phyloP scores from a whole-genome alignment of 169 alveolate species.

The Babesia bigemina region DNA sequence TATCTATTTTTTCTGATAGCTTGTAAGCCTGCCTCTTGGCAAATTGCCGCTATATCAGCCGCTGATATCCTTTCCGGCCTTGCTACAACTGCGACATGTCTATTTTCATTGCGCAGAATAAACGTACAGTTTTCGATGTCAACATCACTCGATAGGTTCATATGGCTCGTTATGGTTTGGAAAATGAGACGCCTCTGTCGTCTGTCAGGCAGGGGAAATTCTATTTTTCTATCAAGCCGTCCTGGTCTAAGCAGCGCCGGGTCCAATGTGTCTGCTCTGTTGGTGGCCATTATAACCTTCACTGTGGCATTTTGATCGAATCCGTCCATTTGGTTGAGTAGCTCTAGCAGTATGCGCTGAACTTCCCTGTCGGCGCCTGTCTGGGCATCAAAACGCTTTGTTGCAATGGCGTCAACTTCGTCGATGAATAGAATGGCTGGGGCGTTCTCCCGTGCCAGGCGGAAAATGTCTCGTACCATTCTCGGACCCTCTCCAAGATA shows the following conservation, averaged over 20 bases:
- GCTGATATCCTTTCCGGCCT: constrained; percentile 98
- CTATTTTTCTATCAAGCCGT: constrained; percentile 96
- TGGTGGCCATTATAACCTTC: constrained; percentile 98
- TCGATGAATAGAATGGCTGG: constrained; percentile 98
- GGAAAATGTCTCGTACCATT: constrained; percentile 98
- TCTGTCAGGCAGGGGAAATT: constrained; percentile 98
- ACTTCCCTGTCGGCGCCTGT: constrained; percentile 99
- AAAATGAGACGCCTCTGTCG: constrained; percentile 92
- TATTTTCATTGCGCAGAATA: neutral
- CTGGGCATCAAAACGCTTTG: constrained; percentile 94
- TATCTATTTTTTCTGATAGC: constrained; percentile 98
- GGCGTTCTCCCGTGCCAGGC: constrained; percentile 93
- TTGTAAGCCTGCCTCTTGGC: constrained; percentile 99
- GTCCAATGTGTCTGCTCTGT: constrained; percentile 98
- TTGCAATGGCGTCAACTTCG: constrained; percentile 98
- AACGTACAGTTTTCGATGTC: constrained; percentile 92
- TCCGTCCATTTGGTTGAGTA: constrained; percentile 99
- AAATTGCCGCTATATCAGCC: constrained; percentile 98
- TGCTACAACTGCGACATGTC: constrained; percentile 80
- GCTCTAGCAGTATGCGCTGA: constrained; percentile 95
- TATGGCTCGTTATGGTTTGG: constrained; percentile 95
- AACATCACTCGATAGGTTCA: constrained; percentile 97
- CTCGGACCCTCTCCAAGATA: constrained; percentile 99
- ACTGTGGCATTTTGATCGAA: constrained; percentile 97
- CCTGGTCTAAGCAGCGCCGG: constrained; percentile 99